These are phyloP conservation scores for Conticribra guillardii DNA, from an alignment of 108 stramenopile genomes.

Conservation along the genomic window DNA sequence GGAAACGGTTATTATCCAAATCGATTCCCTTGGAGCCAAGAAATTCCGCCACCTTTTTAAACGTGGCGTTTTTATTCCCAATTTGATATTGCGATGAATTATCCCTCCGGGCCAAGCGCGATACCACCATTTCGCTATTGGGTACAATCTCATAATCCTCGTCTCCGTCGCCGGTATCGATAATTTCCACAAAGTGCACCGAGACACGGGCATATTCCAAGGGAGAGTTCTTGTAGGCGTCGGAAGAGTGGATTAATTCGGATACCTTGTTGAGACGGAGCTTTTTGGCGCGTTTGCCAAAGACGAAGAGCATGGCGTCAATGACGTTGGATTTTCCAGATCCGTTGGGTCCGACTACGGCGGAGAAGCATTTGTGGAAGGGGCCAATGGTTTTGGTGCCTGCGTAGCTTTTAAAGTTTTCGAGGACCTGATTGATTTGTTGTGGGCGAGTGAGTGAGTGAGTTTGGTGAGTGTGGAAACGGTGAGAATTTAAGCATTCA, in stretches of 20 bases:
- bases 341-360: slow-evolving; percentile 96
- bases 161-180: slow-evolving; percentile 84
- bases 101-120: slow-evolving; percentile 84
- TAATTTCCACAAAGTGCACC: slow-evolving; percentile 94
- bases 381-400: slow-evolving; percentile 88
- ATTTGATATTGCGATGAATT: slow-evolving; percentile 92
- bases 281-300: slow-evolving; percentile 98
- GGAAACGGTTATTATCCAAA: slow-evolving; percentile 98
- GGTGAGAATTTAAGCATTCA: no score
- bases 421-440: slow-evolving; percentile 69
- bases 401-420: slow-evolving; percentile 99
- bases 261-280: slow-evolving; percentile 96
- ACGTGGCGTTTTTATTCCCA: slow-evolving; percentile 84
- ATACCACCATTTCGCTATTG: slow-evolving; percentile 77
- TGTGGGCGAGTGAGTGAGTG: background rate
- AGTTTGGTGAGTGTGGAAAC: background rate
- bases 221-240: slow-evolving; percentile 63
- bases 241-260: slow-evolving; percentile 95
- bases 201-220: slow-evolving; percentile 86
- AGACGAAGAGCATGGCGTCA: slow-evolving; percentile 99
- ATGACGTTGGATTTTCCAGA: slow-evolving; percentile 99
- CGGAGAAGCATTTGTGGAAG: slow-evolving; percentile 94
- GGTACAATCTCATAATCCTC: slow-evolving; percentile 87
- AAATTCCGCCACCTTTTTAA: slow-evolving; percentile 88
- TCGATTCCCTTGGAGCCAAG: slow-evolving; percentile 92